These are phyloP conservation scores for Penicillium glabrum DNA, from an alignment of 2,329 filamentous ascomycete genomes.

Conservation along the genomic window DNA sequence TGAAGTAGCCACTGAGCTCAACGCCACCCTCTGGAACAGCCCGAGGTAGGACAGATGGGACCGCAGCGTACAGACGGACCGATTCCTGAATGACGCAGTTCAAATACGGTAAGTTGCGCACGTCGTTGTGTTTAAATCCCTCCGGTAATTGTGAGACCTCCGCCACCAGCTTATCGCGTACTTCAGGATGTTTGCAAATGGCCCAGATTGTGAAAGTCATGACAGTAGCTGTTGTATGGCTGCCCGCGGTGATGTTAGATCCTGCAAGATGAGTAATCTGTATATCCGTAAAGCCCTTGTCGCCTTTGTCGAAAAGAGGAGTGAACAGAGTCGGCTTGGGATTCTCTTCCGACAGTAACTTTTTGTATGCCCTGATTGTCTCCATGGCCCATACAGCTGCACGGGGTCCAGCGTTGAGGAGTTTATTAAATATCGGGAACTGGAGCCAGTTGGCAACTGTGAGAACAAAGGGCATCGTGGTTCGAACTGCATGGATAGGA, in stretches of 20 bases:
- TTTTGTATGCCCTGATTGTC: no score
- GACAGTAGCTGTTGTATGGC: not conserved
- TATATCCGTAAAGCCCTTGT: no score
- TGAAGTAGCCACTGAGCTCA: not conserved
- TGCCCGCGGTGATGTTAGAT: not conserved
- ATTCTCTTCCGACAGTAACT: no score
- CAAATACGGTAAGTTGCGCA: not conserved
- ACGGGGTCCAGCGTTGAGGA: no score
- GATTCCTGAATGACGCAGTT: not conserved
- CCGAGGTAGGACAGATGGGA: not conserved
- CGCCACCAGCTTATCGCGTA: not conserved
- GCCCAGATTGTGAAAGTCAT: conserved; percentile 1
- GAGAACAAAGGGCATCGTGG: no score
- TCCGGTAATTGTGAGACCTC: not conserved
- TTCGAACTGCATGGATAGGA: no score
- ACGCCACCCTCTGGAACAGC: not conserved
- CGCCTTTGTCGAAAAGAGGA: no score
- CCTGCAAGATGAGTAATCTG: no score
- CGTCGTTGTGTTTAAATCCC: not conserved
- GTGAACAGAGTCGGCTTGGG: not conserved
- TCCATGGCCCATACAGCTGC: no score
- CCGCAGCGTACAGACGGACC: not conserved
- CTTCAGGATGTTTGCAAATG: not conserved
- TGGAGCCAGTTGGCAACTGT: no score
- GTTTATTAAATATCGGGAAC: no score